phyloP scores from a whole-genome alignment of 345 rosid genomes.

The Crucihimalaya himalaica region DNA sequence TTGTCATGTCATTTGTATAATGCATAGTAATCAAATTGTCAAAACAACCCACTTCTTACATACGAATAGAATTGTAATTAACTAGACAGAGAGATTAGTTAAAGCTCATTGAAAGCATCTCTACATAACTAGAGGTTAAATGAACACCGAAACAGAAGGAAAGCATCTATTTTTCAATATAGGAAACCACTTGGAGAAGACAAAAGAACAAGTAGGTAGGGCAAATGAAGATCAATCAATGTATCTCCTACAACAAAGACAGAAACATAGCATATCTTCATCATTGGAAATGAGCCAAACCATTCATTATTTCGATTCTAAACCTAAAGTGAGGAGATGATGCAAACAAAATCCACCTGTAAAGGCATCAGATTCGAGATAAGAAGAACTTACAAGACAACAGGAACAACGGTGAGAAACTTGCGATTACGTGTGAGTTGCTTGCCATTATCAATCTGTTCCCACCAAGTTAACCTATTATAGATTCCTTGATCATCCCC shows the following conservation, averaged over 20 bases:
- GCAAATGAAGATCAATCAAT: background rate
- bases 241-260: background rate
- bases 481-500: constrained; percentile 79
- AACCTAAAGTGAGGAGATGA: background rate
- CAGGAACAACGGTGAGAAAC: constrained; percentile 77
- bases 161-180: background rate
- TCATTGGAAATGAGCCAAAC: background rate
- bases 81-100: background rate
- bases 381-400: constrained; percentile 64
- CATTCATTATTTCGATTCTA: background rate
- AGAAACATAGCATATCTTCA: background rate
- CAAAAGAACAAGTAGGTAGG: no score
- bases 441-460: constrained; percentile 81
- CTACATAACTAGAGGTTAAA: background rate
- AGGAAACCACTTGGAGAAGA: background rate
- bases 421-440: constrained; percentile 81
- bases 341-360: background rate
- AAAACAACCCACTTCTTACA: background rate
- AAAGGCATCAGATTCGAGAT: background rate
- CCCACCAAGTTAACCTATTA: constrained; percentile 79
- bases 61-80: background rate
- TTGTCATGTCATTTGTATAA: background rate
- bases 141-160: background rate
- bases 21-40: background rate
- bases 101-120: background rate